These are phyloP conservation scores for Hymenoscyphus fraxineus DNA, from an alignment of 2,329 filamentous ascomycete genomes.

Conservation along the genomic window DNA sequence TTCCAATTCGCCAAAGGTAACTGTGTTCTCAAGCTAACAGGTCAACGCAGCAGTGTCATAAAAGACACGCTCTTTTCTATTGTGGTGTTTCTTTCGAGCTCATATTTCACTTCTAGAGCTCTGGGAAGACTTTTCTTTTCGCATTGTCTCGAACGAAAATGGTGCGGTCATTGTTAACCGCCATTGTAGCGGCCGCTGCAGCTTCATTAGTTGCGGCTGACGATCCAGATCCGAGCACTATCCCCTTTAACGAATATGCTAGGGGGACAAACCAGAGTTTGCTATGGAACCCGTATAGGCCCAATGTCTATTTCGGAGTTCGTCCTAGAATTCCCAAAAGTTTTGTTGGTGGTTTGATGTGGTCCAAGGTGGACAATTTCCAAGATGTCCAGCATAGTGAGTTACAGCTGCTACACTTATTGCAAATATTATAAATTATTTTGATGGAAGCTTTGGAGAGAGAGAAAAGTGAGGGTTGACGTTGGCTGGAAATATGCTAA, in stretches of 20 bases:
- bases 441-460: neutral
- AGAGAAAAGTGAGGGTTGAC: neutral
- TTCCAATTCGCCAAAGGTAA: slow-evolving; percentile 25
- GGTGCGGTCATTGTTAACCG: slow-evolving; percentile 19
- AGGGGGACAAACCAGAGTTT: slow-evolving; percentile 70
- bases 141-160: slow-evolving; percentile 23
- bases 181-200: slow-evolving; percentile 15
- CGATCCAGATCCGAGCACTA: slow-evolving; percentile 27
- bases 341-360: slow-evolving; percentile 78
- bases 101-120: slow-evolving; percentile 23
- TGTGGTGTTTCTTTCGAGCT: slow-evolving; percentile 15
- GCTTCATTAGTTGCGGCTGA: slow-evolving; percentile 26
- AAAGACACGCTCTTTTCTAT: slow-evolving; percentile 2
- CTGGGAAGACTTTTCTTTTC: slow-evolving; percentile 16
- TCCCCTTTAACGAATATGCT: slow-evolving; percentile 36
- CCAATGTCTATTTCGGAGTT: slow-evolving; percentile 92
- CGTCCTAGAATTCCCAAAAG: slow-evolving; percentile 78
- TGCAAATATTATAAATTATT: neutral
- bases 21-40: slow-evolving; percentile 27
- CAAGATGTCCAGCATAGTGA: slow-evolving; percentile 70
- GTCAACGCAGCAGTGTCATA: neutral
- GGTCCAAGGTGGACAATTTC: slow-evolving; percentile 81
- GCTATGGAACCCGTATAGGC: slow-evolving; percentile 92
- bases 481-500: slow-evolving; percentile 15
- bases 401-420: slow-evolving; percentile 33